A percentile compares a stretch with the other conserved stretches of the same genome.
These are phyloP conservation scores for Physaria fendleri DNA, from an alignment of 345 rosid genomes.

Conservation along the genomic window DNA sequence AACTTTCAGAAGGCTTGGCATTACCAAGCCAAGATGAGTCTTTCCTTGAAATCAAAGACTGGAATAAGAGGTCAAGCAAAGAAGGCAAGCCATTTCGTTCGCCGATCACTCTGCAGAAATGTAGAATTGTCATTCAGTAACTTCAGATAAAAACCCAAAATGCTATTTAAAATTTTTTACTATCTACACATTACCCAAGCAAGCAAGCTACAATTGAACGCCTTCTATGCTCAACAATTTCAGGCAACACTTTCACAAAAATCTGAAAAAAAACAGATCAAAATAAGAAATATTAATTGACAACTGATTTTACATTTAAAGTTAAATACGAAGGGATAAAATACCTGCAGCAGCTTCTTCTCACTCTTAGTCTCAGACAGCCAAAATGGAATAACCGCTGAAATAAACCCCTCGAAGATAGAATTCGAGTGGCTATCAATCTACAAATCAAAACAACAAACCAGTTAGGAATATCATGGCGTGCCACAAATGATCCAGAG, in stretches of 20 bases:
- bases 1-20: conserved; percentile 24
- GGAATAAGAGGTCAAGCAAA: conserved; percentile 66
- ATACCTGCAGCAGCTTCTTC: conserved; percentile 73
- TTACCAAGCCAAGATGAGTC: conserved; percentile 34
- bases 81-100: conserved; percentile 72
- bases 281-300: neutral
- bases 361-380: conserved; percentile 46
- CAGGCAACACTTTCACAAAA: conserved; percentile 74
- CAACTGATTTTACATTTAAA: neutral
- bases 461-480: neutral
- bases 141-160: neutral
- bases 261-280: conserved; percentile 43
- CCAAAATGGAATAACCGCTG: conserved; percentile 82
- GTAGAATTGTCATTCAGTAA: conserved; percentile 3
- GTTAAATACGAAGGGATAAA: neutral
- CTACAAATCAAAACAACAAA: conserved; percentile 32
- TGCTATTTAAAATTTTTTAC: neutral
- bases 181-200: conserved; percentile 51
- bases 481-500: neutral
- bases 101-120: conserved; percentile 66
- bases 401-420: conserved; percentile 71
- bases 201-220: conserved; percentile 55
- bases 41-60: conserved; percentile 51
- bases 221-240: conserved; percentile 73
- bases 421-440: conserved; percentile 65